phyloP scores from a whole-genome alignment of 2,329 filamentous ascomycete species.

The Sclerotinia nivalis region DNA sequence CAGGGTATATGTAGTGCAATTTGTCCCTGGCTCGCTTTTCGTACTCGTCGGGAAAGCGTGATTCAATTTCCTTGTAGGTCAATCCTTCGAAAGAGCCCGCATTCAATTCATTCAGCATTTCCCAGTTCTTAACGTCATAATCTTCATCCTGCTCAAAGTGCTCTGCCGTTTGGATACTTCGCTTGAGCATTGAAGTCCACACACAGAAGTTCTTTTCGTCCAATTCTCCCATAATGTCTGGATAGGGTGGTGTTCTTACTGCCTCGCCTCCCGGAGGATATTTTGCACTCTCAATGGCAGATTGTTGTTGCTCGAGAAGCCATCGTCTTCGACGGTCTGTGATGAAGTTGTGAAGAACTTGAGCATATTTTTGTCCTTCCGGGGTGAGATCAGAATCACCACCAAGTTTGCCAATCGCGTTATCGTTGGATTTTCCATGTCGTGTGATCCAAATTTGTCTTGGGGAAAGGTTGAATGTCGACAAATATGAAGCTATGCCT shows the following conservation, averaged over 20 bases:
- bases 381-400: conserved; percentile 84
- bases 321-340: conserved; percentile 77
- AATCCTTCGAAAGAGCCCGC: conserved; percentile 91
- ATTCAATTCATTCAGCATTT: conserved; percentile 96
- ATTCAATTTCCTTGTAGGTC: conserved; percentile 87
- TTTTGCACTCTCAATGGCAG: conserved; percentile 69
- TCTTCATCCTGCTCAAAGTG: conserved; percentile 90
- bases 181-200: conserved; percentile 96
- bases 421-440: conserved; percentile 89
- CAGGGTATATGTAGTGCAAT: conserved; percentile 93
- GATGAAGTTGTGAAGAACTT: conserved; percentile 80
- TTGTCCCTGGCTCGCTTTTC: conserved; percentile 79
- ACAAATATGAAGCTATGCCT: conserved; percentile 89
- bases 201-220: conserved; percentile 92
- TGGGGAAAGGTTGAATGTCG: conserved; percentile 94
- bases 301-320: conserved; percentile 76
- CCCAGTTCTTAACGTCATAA: conserved; percentile 95
- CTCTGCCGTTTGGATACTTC: conserved; percentile 83
- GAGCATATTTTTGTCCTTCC: conserved; percentile 76
- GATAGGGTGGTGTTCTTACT: conserved; percentile 92
- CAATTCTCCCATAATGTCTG: conserved; percentile 70
- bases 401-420: conserved; percentile 83
- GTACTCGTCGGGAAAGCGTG: conserved; percentile 80
- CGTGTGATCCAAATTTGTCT: conserved; percentile 98
- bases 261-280: conserved; percentile 80